phyloP scores from a whole-genome alignment of 768 basidiomycete species.

The Suillus alpinus region DNA sequence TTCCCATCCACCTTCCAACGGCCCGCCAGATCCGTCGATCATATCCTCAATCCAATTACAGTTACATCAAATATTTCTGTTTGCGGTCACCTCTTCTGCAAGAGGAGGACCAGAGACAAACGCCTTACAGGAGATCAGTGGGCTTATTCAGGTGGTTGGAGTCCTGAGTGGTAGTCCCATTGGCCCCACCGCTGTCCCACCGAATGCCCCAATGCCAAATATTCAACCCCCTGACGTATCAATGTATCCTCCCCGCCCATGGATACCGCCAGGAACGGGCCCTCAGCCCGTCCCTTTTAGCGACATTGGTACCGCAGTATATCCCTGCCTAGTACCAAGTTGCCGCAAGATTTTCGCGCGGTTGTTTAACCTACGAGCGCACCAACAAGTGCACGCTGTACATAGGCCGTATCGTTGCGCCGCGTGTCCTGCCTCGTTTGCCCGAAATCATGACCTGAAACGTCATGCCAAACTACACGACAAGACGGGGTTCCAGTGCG shows the following conservation, averaged over 20 bases:
- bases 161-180: slow-evolving; percentile 79
- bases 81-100: slow-evolving; percentile 68
- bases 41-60: slow-evolving; percentile 70
- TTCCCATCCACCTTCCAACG: slow-evolving; percentile 32
- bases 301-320: slow-evolving; percentile 74
- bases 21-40: slow-evolving; percentile 51
- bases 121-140: slow-evolving; percentile 69
- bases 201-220: slow-evolving; percentile 17
- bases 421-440: slow-evolving; percentile 71
- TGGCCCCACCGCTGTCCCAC: slow-evolving; percentile 37
- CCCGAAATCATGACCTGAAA: slow-evolving; percentile 77
- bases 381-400: slow-evolving; percentile 63
- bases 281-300: slow-evolving; percentile 26
- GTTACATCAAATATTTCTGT: slow-evolving; percentile 76
- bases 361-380: slow-evolving; percentile 65
- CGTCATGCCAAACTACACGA: slow-evolving; percentile 74
- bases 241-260: slow-evolving; percentile 31
- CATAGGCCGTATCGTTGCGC: slow-evolving; percentile 66
- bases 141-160: slow-evolving; percentile 80
- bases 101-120: slow-evolving; percentile 51
- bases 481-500: slow-evolving; percentile 70
- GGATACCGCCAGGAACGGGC: slow-evolving; percentile 23
- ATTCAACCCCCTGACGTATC: slow-evolving; percentile 27
- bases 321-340: slow-evolving; percentile 65
- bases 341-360: slow-evolving; percentile 72